Evolutionary conservation across 768 basidiomycete genomes (phyloP).

Genomic region (Rhodotorula toruloides): DNA sequence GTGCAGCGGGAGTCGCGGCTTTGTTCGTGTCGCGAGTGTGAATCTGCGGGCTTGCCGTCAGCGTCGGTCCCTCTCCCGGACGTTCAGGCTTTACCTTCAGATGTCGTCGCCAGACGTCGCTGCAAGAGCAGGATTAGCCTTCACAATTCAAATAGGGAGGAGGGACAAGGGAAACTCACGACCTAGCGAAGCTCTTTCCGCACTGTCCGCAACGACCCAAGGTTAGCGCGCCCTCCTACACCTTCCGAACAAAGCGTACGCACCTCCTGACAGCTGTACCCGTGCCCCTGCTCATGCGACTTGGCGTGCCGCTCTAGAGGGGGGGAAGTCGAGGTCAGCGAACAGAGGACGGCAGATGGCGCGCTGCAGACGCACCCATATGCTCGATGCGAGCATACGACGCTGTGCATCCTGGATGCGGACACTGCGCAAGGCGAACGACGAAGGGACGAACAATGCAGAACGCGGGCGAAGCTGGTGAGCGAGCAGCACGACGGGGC

Average conservation of each 20-base stretch:
- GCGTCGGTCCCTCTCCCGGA: neutral
- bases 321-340: too few relatives aligned
- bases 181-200: neutral
- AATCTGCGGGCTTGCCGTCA: neutral
- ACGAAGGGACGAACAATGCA: too few relatives aligned
- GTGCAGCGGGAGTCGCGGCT: neutral
- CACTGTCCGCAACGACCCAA: neutral
- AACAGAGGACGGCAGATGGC: too few relatives aligned
- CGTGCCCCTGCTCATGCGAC: neutral
- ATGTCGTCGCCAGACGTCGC: neutral
- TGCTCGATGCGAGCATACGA: conserved; percentile 1
- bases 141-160: too few relatives aligned
- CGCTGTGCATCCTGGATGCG: neutral
- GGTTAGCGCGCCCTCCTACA: neutral
- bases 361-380: too few relatives aligned
- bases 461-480: too few relatives aligned
- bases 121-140: neutral
- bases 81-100: neutral
- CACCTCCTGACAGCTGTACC: neutral
- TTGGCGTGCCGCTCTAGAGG: neutral
- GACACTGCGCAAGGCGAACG: too few relatives aligned
- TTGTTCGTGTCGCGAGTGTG: neutral
- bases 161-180: neutral
- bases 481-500: too few relatives aligned
- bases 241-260: neutral